Conservation (phyloP, 352 stramenopile genomes). For the Globisporangium rhizosaccharum region DNA sequence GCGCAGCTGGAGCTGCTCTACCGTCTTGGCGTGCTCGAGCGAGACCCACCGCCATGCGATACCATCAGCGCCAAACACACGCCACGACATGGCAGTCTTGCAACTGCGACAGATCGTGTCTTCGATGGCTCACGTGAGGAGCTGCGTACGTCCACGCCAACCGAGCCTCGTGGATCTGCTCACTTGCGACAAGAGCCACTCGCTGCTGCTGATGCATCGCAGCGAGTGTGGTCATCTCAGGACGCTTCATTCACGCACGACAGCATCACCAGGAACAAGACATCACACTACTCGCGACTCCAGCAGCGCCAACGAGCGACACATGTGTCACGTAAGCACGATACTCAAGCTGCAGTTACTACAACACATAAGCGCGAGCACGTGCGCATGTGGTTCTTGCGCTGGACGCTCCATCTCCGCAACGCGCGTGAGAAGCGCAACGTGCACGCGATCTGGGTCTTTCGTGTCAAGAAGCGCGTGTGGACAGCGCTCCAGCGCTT, state of each 20-base stretch:
- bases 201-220: too few relatives aligned
- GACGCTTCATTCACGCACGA: too few relatives aligned
- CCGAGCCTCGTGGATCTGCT: too few relatives aligned
- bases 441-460: constrained; percentile 5
- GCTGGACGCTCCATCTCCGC: constrained; percentile 24
- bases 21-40: constrained; percentile 38
- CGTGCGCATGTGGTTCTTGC: constrained; percentile 19
- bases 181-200: too few relatives aligned
- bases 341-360: not conserved
- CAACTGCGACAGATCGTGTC: not conserved
- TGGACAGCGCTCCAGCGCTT: constrained; percentile 16
- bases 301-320: too few relatives aligned
- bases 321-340: not conserved
- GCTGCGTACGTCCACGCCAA: too few relatives aligned
- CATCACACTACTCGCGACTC: too few relatives aligned
- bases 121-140: too few relatives aligned
- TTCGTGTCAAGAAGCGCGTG: constrained; percentile 20
- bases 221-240: too few relatives aligned
- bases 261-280: too few relatives aligned
- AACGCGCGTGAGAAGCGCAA: constrained; percentile 13
- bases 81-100: not conserved
- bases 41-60: constrained; percentile 5
- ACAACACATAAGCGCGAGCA: not conserved
- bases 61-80: not conserved
- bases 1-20: constrained; percentile 52